Base-by-base conservation (phyloP, 306 rosid genomes). In the Trichosanthes truncata region DNA sequence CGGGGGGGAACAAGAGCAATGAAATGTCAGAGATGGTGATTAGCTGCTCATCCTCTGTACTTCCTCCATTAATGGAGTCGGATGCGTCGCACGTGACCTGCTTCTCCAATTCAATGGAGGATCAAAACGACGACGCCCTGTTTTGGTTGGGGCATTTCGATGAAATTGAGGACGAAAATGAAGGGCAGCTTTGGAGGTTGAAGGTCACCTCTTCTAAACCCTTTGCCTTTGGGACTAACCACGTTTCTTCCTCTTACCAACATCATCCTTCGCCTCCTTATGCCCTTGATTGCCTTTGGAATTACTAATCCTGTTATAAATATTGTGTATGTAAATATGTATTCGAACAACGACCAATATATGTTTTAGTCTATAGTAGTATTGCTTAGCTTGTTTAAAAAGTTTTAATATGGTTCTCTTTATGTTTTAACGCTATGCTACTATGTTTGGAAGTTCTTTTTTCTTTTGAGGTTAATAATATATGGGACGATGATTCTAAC, bases 21-120 rank as follows among this genome's bases (percentile, higher is more conserved):
- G 93, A 83, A 79, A 63, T 89, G 51, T 48, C 59, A n/a, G n/a
- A n/a, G n/a, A n/a, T n/a, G n/a, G n/a, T n/a, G n/a, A n/a, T n/a
- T n/a, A n/a, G n/a, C n/a, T n/a, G n/a, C n/a, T n/a, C n/a, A 3
- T 77, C 86, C 8, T 76, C 82, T 62, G 31, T 73, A 0, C 36
- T 92, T 51, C 96, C 97, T 45, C 91, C 93, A 52, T 71, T 95
- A 77, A 91, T 84, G 89, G 93, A 91, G 46, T 93, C 93, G 48
- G 89, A 88, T 18, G 68, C 85, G 6, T 83, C 93, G 41, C 88
- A 86, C 77, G 90, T 84, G 87, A 85, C 98, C 87, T 85, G 91
- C 84, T 91, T 89, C 89, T 91, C 95, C 82, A 78, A 84, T 46
- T 82, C 85, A 40, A 73, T 29, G 85, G 89, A 82, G 82, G 85